Base-by-base conservation (phyloP, 805 yeast species). In the Jamesozyma hellenica region DNA sequence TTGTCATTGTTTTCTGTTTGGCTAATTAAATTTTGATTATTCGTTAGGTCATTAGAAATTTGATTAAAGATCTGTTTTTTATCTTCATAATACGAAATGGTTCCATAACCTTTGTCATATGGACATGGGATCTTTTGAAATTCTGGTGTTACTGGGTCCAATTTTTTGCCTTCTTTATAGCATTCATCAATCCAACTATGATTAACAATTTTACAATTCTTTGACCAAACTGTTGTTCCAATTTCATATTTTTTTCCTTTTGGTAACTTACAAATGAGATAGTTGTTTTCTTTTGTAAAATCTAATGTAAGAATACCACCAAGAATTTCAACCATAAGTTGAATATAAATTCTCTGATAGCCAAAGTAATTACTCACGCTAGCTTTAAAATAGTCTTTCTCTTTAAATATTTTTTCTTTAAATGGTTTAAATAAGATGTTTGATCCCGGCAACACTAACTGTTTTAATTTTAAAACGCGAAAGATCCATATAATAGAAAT, bases 281-380 rank as follows among this genome's bases (percentile, higher is more conserved):
- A 81, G 7, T 92, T 78, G 48, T 83, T 83, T 9, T 70, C 68
- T 38, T 68, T 69, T 21, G 77, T 75, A 36, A 82, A 61, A 34
- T 72, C 67, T 0, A 82, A 73, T 1, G 94, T 78, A 55, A 81
- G 83, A 0, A 60, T 62, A 0, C 90, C 96, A 2, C 96, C 96
- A 51, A 85, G 56, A 1, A 79, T 67, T 15, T 67, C 65, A 3
- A 82, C 74, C 13, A 92, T 63, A 33, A 67, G 67, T 36, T 77
- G 74, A 27, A 92, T 60, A 49, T 85, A 88, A 29, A 65, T 63
- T 32, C 97, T 65, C 1, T 94, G 82, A 50, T 82, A 90, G 0
- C 96, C 96, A 15, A 81, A 72, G 52, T 83, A 87, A 50, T 86
- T 85, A 0, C 95, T 79, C 2, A 83, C 72, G 10, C 85, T 70